Evolutionary conservation across 495 filamentous ascomycete species (phyloP), one percentile per base, ranked within the genome.

Genomic region (Aspergillus olivimuriae): DNA sequence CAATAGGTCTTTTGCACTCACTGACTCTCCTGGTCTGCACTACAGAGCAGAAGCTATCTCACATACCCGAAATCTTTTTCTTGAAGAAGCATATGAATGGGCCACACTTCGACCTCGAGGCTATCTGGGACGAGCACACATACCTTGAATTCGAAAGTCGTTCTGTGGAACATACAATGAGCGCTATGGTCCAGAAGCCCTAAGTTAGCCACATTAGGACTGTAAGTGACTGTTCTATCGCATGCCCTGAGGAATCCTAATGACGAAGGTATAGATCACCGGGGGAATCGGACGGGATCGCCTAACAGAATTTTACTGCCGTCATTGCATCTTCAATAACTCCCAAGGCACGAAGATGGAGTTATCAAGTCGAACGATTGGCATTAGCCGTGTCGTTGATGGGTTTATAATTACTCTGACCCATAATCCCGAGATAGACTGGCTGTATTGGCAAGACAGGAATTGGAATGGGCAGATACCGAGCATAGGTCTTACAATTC

Each of bases 251-350:
- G 5, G 5, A 16, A 34, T 5, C 6, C 6, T 34, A 34, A n/a
- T 9, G n/a, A n/a, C n/a, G n/a, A n/a, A n/a, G n/a, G n/a, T n/a
- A 12, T 6, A 38, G 35, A 38, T 38, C 14, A 21, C 35, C 14
- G 85, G 85, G 8, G 86, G 84, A 0, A 65, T 83, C 26, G 86
- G 85, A 1, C 61, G 74, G 9, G 63, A 72, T 18, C 65, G 72
- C 8, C 61, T 89, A 9, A 67, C 68, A 0, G 41, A 61, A 10
- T 90, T 89, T 51, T 89, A 89, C 52, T 63, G 60, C 1, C 50
- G 82, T 28, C 75, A 82, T 53, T 89, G 88, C 58, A 81, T 87
- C 37, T 79, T 79, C 11, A 69, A 64, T 35, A 83, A 86, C 39
- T 78, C 86, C 4, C 65, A 60, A 0, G 76, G 79, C 31, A 71